Evolutionary conservation across 805 yeast species (phyloP), one percentile per base, ranked within the genome.

Genomic region (Kluyveromyces nonfermentans): DNA sequence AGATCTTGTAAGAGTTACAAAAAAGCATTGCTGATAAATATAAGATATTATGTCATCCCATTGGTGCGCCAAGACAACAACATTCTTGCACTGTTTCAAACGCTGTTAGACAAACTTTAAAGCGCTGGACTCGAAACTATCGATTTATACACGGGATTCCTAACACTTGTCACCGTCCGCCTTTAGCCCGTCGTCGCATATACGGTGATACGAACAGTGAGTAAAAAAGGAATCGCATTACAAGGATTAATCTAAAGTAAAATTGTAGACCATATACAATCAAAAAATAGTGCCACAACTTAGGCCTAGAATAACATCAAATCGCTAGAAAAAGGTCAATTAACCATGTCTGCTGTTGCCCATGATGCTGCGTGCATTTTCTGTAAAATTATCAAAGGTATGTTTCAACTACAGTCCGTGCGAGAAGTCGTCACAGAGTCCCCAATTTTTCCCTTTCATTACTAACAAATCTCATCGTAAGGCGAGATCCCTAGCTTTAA

Each of bases 401-500:
- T 34, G 78, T 59, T 25, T 25, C 7, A 25, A 14, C 30, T 14
- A 6, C 12, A 25, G 12, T 10, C 4, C 30, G 21, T 5, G 10
- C 8, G 30, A 25, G 7, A 25, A 25, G 12, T 10, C 30, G 30
- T 10, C 14, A 14, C 12, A 25, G 4, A 25, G 12, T 14, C 12
- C 12, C 28, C 30, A 25, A 25, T 10, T 14, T 25, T 10, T 14
- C 12, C 17, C 19, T 18, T 32, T 15, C 10, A 15, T 14, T 38
- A 38, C 44, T 40, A 43, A 47, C 54, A 35, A n/a, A 31, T 22
- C 16, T 17, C n/a, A 4, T 22, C n/a, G 17, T n/a, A 35, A 78
- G 94, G 96, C 44, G 97, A 93, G 56, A 93, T 90, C 59, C 98
- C 98, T 30, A 85, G 94, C 1, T 78, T 86, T 71, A 93, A 90